Conservation (phyloP, 2,329 filamentous ascomycete species). For the Allantophomopsis lycopodina region DNA sequence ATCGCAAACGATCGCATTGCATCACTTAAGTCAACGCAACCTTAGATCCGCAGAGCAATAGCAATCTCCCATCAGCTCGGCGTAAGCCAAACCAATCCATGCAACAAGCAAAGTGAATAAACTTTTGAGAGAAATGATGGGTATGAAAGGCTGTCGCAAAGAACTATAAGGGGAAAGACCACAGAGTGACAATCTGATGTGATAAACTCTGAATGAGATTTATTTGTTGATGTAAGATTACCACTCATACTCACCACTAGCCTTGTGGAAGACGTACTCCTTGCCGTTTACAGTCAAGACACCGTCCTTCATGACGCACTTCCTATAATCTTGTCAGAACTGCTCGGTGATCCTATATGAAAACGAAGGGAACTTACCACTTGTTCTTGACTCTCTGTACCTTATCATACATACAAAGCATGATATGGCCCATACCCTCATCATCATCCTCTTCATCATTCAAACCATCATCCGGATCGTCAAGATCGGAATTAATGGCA, state of each 20-base stretch:
- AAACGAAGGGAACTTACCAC: slow-evolving; percentile 40
- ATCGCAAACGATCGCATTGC: no score
- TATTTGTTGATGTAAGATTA: slow-evolving; percentile 24
- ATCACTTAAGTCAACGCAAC: no score
- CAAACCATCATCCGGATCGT: slow-evolving; percentile 79
- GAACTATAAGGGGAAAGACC: no score
- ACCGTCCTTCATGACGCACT: slow-evolving; percentile 96
- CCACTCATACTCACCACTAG: slow-evolving; percentile 96
- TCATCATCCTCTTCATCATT: slow-evolving; percentile 81
- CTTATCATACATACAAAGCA: slow-evolving; percentile 99
- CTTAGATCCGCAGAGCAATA: no score
- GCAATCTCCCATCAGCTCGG: no score
- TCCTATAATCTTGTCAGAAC: slow-evolving; percentile 37
- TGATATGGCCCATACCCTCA: slow-evolving; percentile 73
- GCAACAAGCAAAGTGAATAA: no score
- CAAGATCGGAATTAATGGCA: slow-evolving; percentile 95
- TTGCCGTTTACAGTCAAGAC: slow-evolving; percentile 86
- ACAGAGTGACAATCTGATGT: no score
- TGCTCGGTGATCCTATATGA: not conserved
- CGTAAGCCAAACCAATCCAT: no score
- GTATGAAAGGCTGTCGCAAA: no score
- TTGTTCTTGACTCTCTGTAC: slow-evolving; percentile 99
- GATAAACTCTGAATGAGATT: no score
- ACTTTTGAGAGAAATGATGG: no score
- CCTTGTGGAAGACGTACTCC: slow-evolving; percentile 97